Evolutionary conservation across 345 rosid species (phyloP).

Genomic region (Psidium guajava): DNA sequence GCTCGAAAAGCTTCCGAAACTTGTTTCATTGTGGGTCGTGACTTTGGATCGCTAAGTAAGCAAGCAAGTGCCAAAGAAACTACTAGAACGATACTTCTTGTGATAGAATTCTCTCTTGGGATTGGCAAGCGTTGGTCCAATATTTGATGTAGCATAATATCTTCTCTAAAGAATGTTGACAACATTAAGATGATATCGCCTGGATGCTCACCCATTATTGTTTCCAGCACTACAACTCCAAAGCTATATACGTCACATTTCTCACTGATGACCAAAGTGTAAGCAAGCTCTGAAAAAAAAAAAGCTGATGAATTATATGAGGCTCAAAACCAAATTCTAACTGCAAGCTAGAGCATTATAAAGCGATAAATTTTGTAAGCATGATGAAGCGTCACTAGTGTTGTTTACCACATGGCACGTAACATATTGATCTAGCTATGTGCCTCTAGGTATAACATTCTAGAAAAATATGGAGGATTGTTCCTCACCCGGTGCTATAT

Average conservation of each 20-base stretch:
- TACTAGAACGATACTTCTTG: neutral
- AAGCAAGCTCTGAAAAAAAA: slow-evolving; percentile 9
- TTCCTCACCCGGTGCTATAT: slow-evolving; percentile 12
- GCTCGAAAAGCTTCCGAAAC: neutral
- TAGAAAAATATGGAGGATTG: neutral
- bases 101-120: neutral
- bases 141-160: neutral
- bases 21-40: neutral
- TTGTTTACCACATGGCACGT: too few species aligned
- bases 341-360: too few species aligned
- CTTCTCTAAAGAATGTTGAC: neutral
- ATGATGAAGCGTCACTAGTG: too few species aligned
- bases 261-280: slow-evolving; percentile 11
- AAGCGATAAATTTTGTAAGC: too few species aligned
- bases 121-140: neutral
- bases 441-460: neutral
- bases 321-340: too few species aligned
- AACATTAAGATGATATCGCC: slow-evolving; percentile 1
- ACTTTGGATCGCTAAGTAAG: neutral
- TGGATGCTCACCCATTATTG: slow-evolving; percentile 13
- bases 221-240: slow-evolving; percentile 12
- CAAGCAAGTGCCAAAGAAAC: slow-evolving; percentile 1
- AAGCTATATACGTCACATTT: slow-evolving; percentile 18
- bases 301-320: neutral
- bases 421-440: too few species aligned